A percentile compares a stretch with the other conserved stretches of the same genome.
Evolutionary conservation across 208 protist genomes (phyloP).

Genomic region (Wallacemonas rigidus): DNA sequence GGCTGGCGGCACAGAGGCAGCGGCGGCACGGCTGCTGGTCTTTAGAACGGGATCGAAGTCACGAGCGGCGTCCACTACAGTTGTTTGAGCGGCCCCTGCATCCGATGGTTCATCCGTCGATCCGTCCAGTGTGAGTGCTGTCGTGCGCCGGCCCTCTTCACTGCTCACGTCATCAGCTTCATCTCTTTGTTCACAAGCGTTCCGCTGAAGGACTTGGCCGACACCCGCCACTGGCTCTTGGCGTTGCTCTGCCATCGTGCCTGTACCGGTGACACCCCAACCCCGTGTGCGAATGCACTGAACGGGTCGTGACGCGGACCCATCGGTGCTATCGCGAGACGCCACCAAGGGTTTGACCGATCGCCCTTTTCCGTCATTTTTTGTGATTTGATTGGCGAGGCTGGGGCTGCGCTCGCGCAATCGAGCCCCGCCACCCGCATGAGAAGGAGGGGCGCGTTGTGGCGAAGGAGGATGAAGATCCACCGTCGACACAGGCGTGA

Average conservation of each 20-base stretch:
- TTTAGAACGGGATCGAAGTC: constrained; percentile 11
- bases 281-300: constrained; percentile 11
- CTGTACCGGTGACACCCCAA: background rate
- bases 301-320: background rate
- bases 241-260: no score
- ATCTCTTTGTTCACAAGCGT: no score
- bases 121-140: constrained; percentile 19
- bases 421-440: background rate
- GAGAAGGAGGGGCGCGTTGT: no score
- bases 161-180: background rate
- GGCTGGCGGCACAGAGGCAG: no score
- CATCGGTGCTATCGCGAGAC: background rate
- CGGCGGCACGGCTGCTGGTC: background rate
- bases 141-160: constrained; percentile 28
- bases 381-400: background rate
- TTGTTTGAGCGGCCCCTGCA: background rate
- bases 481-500: background rate
- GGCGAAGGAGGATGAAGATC: no score
- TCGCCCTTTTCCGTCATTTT: background rate
- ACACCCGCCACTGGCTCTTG: no score
- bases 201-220: no score
- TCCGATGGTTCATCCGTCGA: background rate
- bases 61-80: background rate
- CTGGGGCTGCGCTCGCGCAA: background rate
- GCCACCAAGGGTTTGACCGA: no score